phyloP scores from a whole-genome alignment of 1,284 basidiomycete genomes.

The Chondrostereum purpureum region DNA sequence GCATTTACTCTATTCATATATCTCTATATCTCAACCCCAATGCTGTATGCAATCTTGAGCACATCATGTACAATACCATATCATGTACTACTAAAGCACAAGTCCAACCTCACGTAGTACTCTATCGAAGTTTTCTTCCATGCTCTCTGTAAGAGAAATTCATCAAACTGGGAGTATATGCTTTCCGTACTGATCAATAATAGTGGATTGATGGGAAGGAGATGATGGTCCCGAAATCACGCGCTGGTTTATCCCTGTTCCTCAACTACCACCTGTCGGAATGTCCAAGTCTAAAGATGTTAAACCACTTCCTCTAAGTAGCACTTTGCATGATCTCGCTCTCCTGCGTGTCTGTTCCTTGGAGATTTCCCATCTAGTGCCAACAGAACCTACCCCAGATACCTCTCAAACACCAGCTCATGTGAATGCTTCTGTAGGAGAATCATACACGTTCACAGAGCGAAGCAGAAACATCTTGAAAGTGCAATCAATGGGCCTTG shows the following conservation, averaged over 20 bases:
- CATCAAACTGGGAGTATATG: too few species aligned
- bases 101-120: neutral
- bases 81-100: neutral
- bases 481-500: neutral
- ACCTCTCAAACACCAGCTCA: neutral
- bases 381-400: neutral
- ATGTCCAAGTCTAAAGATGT: neutral
- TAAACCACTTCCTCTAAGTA: conserved; percentile 3
- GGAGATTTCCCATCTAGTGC: neutral
- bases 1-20: neutral
- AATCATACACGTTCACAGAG: conserved; percentile 1
- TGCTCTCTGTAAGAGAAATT: too few species aligned
- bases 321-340: conserved; percentile 3
- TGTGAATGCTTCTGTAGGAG: neutral
- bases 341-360: neutral
- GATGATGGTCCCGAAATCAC: too few species aligned
- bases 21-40: neutral
- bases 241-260: too few species aligned
- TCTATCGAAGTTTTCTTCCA: too few species aligned
- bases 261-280: too few species aligned
- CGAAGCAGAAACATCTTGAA: neutral
- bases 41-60: neutral
- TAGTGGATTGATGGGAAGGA: too few species aligned
- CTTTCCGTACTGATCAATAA: too few species aligned
- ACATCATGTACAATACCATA: neutral